A percentile compares a stretch with the other conserved stretches of the same genome.
Evolutionary conservation across 2,329 filamentous ascomycete species (phyloP).

Genomic region (Fusarium decemcellulare): DNA sequence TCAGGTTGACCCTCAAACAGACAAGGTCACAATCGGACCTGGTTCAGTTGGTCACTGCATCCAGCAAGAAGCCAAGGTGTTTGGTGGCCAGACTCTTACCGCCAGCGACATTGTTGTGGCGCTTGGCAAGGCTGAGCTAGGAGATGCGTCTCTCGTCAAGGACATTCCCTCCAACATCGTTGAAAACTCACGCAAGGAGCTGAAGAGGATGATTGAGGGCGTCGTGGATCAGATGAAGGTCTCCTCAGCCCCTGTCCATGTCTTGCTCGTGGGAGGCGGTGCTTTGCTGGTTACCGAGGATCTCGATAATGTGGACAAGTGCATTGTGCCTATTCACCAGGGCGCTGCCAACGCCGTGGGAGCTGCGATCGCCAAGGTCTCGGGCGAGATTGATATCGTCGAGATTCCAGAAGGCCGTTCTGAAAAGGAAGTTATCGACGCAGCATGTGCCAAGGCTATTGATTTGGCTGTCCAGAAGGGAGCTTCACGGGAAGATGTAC

Average conservation of each 20-base stretch:
- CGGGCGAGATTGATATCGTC: constrained; percentile 67
- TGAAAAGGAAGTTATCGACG: constrained; percentile 55
- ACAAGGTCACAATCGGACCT: constrained; percentile 64
- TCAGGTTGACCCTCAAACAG: constrained; percentile 32
- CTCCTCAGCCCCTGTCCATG: constrained; percentile 64
- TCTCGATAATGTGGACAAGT: constrained; percentile 64
- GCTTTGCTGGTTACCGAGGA: constrained; percentile 64
- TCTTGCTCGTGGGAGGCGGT: constrained; percentile 72
- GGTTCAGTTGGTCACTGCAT: constrained; percentile 69
- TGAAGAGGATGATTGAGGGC: constrained; percentile 63
- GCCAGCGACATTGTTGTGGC: constrained; percentile 66
- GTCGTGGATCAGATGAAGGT: constrained; percentile 71
- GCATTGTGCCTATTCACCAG: constrained; percentile 65
- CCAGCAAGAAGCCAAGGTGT: constrained; percentile 62
- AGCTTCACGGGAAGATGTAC: constrained; percentile 51
- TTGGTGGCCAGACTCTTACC: constrained; percentile 68
- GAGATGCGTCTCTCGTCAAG: constrained; percentile 47
- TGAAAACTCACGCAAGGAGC: constrained; percentile 48
- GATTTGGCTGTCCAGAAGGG: constrained; percentile 51
- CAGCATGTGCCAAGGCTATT: constrained; percentile 54
- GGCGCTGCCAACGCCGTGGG: constrained; percentile 73
- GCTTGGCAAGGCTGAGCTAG: constrained; percentile 49
- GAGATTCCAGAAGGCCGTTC: constrained; percentile 58
- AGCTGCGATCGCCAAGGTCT: constrained; percentile 70
- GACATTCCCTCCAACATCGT: constrained; percentile 42